These are phyloP conservation scores for Mortierella hygrophila DNA, from an alignment of 192 early-diverging fungal species.

Conservation along the genomic window DNA sequence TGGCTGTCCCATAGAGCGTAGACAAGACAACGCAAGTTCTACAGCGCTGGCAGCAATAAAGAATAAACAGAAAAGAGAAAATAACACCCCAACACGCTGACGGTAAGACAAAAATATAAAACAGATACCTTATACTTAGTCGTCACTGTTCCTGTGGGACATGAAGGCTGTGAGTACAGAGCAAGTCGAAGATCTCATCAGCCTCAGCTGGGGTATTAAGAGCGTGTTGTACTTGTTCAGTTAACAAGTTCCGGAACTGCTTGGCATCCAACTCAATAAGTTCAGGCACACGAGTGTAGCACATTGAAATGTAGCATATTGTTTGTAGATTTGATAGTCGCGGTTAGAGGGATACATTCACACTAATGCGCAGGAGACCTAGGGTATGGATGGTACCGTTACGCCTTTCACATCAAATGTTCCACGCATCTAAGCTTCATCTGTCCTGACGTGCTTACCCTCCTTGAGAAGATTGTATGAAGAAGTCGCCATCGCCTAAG, in stretches of 20 bases:
- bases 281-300: no score
- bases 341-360: constrained; percentile 4
- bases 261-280: not conserved
- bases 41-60: no score
- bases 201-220: not conserved
- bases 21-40: no score
- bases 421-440: constrained; percentile 16
- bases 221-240: not conserved
- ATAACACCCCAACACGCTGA: no score
- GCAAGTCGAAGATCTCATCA: not conserved
- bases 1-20: no score
- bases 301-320: not conserved
- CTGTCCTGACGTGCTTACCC: not conserved
- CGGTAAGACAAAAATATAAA: no score
- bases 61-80: no score
- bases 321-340: not conserved
- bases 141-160: no score
- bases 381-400: constrained; percentile 4
- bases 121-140: no score
- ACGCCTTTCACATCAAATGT: constrained; percentile 22
- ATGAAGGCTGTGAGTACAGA: not conserved
- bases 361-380: not conserved
- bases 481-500: constrained; percentile 12
- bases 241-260: not conserved
- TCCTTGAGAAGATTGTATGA: constrained; percentile 9